Base-by-base conservation (phyloP, 2,329 filamentous ascomycete genomes). In the Colletotrichum filicis region DNA sequence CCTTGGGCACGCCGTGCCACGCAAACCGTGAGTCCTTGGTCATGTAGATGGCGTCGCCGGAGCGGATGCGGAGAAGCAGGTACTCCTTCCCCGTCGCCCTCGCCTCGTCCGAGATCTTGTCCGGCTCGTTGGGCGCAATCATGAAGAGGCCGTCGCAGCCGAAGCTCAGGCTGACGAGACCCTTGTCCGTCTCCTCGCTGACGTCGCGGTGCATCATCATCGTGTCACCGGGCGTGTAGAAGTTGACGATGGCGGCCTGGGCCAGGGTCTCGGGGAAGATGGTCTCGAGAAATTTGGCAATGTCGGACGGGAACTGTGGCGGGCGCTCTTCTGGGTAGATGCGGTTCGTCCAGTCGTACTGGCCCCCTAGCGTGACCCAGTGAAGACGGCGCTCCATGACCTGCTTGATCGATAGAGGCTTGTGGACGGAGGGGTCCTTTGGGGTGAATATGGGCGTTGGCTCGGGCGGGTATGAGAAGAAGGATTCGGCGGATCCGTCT, bases 301-400 rank as follows among this genome's bases (percentile, higher is more conserved):
- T 88, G 79, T 98, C 95, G 1, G 80, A 53, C 0, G 96, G 95
- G 77, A 98, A 98, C 0, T 84, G 78, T 0, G 94, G 94, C 1
- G 93, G 92, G 4, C 81, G 73, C n/a, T 88, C 87, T 11, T 86
- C 81, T 0, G 95, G 95, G 79, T 98, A 98, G 14, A 90, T 85
- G 76, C 97, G 95, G 69, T 91, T 90, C 0, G 95, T 97, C 97
- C 96, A 98, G 84, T 98, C 94, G 82, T 98, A 98, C 81, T 98
- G 97, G 0, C 95, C 96, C 62, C 97, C 97, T 3, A 99, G 89
- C 0, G 96, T 98, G 55, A 97, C 90, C 97, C 97, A 99, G 76
- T 96, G 94, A 28, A 98, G 88, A 74, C 94, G 95, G 75, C 92
- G 93, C 70, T 92, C 90, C 56, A 98, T 86, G 35, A 96, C 90